Conservation (phyloP, 768 basidiomycete genomes). For the Punctularia strigosozonata region DNA sequence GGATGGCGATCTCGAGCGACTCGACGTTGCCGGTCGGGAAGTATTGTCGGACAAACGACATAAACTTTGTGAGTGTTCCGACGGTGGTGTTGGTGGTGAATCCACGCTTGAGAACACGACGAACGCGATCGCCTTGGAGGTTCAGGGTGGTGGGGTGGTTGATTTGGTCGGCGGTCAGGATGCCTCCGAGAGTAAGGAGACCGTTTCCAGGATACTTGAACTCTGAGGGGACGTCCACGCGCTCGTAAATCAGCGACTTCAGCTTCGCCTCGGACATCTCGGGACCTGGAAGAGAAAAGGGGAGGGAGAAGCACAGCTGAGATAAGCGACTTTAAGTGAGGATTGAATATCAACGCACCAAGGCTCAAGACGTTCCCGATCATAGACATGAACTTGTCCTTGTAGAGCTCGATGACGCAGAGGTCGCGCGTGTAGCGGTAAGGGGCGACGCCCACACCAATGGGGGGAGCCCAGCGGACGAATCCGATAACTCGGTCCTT, state of each 20-base stretch:
- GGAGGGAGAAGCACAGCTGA: slow-evolving; percentile 11
- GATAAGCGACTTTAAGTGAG: slow-evolving; percentile 7
- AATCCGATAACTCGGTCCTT: slow-evolving; percentile 25
- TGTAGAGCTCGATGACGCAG: slow-evolving; percentile 26
- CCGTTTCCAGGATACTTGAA: slow-evolving; percentile 17
- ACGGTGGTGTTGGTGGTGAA: slow-evolving; percentile 13
- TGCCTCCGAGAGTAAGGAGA: slow-evolving; percentile 12
- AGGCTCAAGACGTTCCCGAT: slow-evolving; percentile 23
- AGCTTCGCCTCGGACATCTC: slow-evolving; percentile 6
- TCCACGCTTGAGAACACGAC: slow-evolving; percentile 14
- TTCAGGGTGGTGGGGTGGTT: slow-evolving; percentile 11
- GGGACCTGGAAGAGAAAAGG: slow-evolving; percentile 11
- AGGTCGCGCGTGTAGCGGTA: slow-evolving; percentile 24
- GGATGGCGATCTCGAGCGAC: slow-evolving; percentile 12
- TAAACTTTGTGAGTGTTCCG: slow-evolving; percentile 11
- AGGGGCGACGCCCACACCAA: slow-evolving; percentile 17
- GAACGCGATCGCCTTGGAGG: slow-evolving; percentile 12
- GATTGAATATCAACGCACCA: slow-evolving; percentile 14
- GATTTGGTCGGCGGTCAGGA: slow-evolving; percentile 12
- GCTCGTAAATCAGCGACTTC: slow-evolving; percentile 10
- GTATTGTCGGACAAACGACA: slow-evolving; percentile 12
- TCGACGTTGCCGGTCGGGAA: slow-evolving; percentile 8
- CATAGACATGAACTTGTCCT: slow-evolving; percentile 23
- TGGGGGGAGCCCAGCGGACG: slow-evolving; percentile 26
- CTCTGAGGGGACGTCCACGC: slow-evolving; percentile 11